Base-by-base conservation (phyloP, 441 rosid genomes). In the Jatropha podagrica region DNA sequence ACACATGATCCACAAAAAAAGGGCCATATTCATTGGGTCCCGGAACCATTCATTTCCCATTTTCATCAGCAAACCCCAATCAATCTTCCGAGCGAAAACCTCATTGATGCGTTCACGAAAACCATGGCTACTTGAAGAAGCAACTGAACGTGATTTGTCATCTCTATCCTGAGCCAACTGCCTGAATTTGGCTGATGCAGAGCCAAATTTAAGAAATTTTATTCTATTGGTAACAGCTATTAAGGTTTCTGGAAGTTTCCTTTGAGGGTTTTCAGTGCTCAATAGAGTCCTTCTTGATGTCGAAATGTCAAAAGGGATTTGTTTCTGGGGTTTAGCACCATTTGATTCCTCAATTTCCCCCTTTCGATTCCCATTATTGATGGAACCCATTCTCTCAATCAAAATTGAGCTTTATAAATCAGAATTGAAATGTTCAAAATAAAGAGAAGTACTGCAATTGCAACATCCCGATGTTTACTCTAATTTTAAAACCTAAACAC, bases 1-100 rank as follows among this genome's bases (percentile, higher is more conserved):
- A 69, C 74, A 77, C 3, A 76, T 18, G 41, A 90, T 91, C 99
- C 97, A 95, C 1, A 80, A 64, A 61, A 89, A 88, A 26, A 95
- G 87, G 71, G 96, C 96, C 90, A 93, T 82, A 82, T 95, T 95
- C 74, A 91, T 86, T 0, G 99, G 99, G 74, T 90, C 80, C 76
- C 71, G 83, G 71, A 95, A 75, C 99, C 99, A 95, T 72, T 88
- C 84, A 76, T 81, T 91, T 64, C 84, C 78, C 89, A 93, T 88
- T 58, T 82, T 84, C 80, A 38, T 27, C 41, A 93, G 75, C 8
- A 83, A 81, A 18, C 12, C 80, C 98, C 97, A 93, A 65, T 93
- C 88, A 71, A 93, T 89, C 77, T 90, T 91, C 76, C 81, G 82
- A 38, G 82, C 63, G 18, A 92, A 84, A 65, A 86, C 88, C 55